Percentiles rank a stretch among this genome's conserved stretches.
These are phyloP conservation scores for Fusarium burgessii DNA, from an alignment of 2,329 filamentous ascomycete species.

Conservation along the genomic window DNA sequence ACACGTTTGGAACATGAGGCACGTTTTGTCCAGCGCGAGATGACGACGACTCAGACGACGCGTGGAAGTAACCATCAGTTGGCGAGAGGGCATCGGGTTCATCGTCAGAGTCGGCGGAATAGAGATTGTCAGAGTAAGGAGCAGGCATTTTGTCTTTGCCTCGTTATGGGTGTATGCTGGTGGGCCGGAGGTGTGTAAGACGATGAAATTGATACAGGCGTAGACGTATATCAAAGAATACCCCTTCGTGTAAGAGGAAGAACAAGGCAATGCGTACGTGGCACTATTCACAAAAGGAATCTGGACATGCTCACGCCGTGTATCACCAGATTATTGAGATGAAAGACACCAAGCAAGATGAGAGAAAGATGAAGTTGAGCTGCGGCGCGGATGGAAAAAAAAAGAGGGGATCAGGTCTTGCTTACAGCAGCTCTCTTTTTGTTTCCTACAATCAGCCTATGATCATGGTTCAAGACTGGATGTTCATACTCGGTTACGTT, in stretches of 20 bases:
- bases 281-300: conserved; percentile 17
- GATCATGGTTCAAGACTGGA: conserved; percentile 7
- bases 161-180: not conserved
- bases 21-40: conserved; percentile 49
- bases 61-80: conserved; percentile 65
- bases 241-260: not conserved
- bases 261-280: conserved; percentile 1
- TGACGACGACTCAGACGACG: conserved; percentile 50
- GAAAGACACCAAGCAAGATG: not conserved
- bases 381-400: conserved; percentile 17
- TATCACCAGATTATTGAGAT: conserved; percentile 6
- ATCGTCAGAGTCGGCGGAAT: conserved; percentile 56
- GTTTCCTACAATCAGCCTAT: conserved; percentile 7
- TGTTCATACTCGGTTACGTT: conserved; percentile 21
- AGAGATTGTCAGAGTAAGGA: conserved; percentile 62
- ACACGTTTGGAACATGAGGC: conserved; percentile 61
- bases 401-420: conserved; percentile 26
- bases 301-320: conserved; percentile 2
- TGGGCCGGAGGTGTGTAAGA: conserved; percentile 19
- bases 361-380: conserved; percentile 11
- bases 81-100: conserved; percentile 58
- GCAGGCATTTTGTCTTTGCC: conserved; percentile 54
- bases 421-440: conserved; percentile 12
- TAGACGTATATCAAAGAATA: not conserved
- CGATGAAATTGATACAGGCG: conserved; percentile 1